Evolutionary conservation across 257 asterid genomes (phyloP), one percentile per base, ranked within the genome.

Genomic region (Primulina eburnea): DNA sequence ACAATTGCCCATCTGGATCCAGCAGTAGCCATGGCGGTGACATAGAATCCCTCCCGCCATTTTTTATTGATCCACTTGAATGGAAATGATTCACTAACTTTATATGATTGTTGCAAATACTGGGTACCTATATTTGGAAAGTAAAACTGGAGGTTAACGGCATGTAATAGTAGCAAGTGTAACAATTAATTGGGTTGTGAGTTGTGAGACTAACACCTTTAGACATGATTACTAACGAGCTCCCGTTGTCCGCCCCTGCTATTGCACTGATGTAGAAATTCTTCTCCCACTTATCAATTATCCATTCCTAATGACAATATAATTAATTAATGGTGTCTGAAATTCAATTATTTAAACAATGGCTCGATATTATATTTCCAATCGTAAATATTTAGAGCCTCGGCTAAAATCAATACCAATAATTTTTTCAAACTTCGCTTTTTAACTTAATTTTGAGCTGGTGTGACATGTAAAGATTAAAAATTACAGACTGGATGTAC

Each of bases 1-100:
- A 88, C 80, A 64, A 84, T 77, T 34, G 86, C 95, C 95, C 95
- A 88, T 81, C 76, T 80, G 70, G 73, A 67, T 53, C 87, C 90
- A 32, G 92, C 82, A 37, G 95, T 86, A 55, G 89, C 95, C 95
- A 88, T 88, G 67, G 92, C 71, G 56, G 95, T 88, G 57, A 88
- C 88, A 70, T 64, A 80, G 75, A 84, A 86, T 7, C 92, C 95
- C 80, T 84, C 95, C 69, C 81, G 78, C 95, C 95, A 88, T 80
- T 88, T 83, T 75, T 84, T 88, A 78, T 77, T 82, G 73, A 88
- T 88, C 95, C 95, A 88, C 83, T 84, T 86, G 52, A 79, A 82
- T 6, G 95, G 95, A 76, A 84, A 88, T 1, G 85, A 81, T 52
- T 86, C 92, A 10, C 90, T 84, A 53, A 88, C 90, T 86, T 86